phyloP scores from a whole-genome alignment of 2,329 filamentous ascomycete species.

The Trichoderma sp. region DNA sequence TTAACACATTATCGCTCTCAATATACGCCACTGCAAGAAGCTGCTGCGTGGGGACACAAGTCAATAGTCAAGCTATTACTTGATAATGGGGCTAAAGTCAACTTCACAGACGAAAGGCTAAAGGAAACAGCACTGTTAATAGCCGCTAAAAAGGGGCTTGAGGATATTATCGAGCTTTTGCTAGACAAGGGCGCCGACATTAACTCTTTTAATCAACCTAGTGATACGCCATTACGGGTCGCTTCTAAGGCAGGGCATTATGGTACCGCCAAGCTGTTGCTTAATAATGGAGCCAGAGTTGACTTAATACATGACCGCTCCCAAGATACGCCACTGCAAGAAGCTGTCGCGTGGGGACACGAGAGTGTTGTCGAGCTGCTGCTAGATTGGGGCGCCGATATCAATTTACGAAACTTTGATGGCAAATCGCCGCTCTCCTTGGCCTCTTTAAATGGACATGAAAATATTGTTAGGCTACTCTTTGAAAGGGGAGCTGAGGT shows the following conservation, averaged over 20 bases:
- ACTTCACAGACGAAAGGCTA: not conserved
- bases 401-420: not conserved
- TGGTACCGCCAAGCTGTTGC: not conserved
- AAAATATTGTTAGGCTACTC: not conserved
- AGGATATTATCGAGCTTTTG: not conserved
- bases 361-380: not conserved
- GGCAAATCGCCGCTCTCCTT: not conserved
- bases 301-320: not conserved
- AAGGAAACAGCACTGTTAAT: not conserved
- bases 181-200: not conserved
- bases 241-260: not conserved
- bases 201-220: not conserved
- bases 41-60: not conserved
- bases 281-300: not conserved
- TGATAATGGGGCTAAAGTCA: not conserved
- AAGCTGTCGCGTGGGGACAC: not conserved
- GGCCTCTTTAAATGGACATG: not conserved
- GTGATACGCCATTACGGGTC: not conserved
- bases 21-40: not conserved
- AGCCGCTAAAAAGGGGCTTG: not conserved
- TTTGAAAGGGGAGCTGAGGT: not conserved
- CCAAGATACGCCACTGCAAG: not conserved
- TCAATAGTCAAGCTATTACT: not conserved
- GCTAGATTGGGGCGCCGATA: not conserved
- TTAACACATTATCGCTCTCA: not conserved